Conservation (phyloP, 2,329 filamentous ascomycete species). For the Rhynchosporium secalis region DNA sequence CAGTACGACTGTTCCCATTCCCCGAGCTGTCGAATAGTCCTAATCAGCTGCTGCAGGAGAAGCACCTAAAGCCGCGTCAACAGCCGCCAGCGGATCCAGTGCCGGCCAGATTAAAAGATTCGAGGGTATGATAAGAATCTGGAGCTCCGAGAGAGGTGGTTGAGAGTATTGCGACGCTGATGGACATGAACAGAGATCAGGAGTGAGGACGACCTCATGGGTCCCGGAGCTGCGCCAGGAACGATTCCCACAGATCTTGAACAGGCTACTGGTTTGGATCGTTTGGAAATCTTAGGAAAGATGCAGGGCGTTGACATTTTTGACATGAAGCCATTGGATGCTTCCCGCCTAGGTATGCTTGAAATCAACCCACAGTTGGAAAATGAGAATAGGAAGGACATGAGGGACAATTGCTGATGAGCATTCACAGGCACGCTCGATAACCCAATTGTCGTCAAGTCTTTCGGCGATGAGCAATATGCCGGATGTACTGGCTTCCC, state of each 20-base stretch:
- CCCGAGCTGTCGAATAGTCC: constrained; percentile 23
- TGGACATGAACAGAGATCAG: constrained; percentile 68
- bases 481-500: constrained; percentile 93
- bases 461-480: constrained; percentile 94
- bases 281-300: constrained; percentile 98
- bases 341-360: constrained; percentile 74
- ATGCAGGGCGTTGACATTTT: constrained; percentile 98
- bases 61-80: constrained; percentile 23
- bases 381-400: background rate
- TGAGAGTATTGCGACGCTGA: constrained; percentile 17
- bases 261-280: constrained; percentile 95
- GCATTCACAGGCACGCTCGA: constrained; percentile 72
- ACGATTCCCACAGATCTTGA: constrained; percentile 91
- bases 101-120: constrained; percentile 40
- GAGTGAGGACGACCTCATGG: constrained; percentile 76
- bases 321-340: constrained; percentile 95
- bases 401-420: constrained; percentile 24
- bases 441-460: constrained; percentile 86
- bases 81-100: constrained; percentile 27
- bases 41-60: constrained; percentile 32
- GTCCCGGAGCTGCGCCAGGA: constrained; percentile 78
- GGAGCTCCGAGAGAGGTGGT: constrained; percentile 4
- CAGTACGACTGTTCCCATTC: constrained; percentile 51
- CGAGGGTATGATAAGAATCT: constrained; percentile 32
- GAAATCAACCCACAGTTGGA: constrained; percentile 22